Base-by-base conservation (phyloP, 352 stramenopile species). In the Blastocystis sp. region DNA sequence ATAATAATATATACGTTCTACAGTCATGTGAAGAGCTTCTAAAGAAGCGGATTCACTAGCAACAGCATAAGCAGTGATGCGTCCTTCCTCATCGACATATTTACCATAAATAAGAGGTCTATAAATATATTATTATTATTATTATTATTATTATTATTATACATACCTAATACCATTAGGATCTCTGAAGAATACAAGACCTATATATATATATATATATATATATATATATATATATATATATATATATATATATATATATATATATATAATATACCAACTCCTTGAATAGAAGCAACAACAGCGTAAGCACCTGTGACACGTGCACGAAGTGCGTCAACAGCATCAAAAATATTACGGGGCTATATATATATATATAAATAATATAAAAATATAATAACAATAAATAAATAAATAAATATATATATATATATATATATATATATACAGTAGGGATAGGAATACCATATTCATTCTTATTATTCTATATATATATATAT, bases 141-240 rank as follows among this genome's bases (percentile, higher is more conserved):
- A 84, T 11, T n/a, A n/a, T n/a, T n/a, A n/a, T n/a, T n/a, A n/a
- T n/a, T 85, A 86, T 71, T 88, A 91, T 6, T 94, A 84, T 11
- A 95, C 76, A 24, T 88, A 89, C 36, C 91, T 84, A 65, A 98
- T 98, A 18, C 91, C 89, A 69, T 94, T 74, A 1, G 88, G 84
- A 71, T 98, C 91, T 54, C 91, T 77, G 72, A 98, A 98, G n/a
- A 84, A 86, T 0, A 98, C n/a, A n/a, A n/a, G n/a, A n/a, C n/a
- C n/a, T n/a, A n/a, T n/a, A n/a, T n/a, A n/a, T n/a, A n/a, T n/a
- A n/a, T n/a, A n/a, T n/a, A n/a, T n/a, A n/a, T n/a, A n/a, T n/a
- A n/a, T n/a, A n/a, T n/a, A n/a, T n/a, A n/a, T n/a, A n/a, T n/a
- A n/a, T n/a, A n/a, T n/a, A n/a, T n/a, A n/a, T n/a, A n/a, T n/a